phyloP scores from a whole-genome alignment of 768 basidiomycete genomes.

The Rhizopogon sp. region DNA sequence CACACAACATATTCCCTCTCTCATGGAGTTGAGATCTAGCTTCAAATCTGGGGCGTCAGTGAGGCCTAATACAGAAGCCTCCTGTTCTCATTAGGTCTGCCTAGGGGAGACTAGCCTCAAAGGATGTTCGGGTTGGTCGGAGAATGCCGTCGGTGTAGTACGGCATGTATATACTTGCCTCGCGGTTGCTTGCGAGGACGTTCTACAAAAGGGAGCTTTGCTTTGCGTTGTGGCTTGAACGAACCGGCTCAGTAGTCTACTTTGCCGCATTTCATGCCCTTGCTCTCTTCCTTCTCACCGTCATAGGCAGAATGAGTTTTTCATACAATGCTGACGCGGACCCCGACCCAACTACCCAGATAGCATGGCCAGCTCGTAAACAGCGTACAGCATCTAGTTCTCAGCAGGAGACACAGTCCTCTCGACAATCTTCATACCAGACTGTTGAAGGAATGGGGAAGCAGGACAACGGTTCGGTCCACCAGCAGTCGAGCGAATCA shows the following conservation, averaged over 20 bases:
- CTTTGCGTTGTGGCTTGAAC: background rate
- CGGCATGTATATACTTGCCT: background rate
- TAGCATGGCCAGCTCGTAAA: constrained; percentile 60
- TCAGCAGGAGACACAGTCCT: constrained; percentile 18
- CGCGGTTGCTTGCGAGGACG: no score
- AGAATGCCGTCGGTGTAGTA: constrained; percentile 16
- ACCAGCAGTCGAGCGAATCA: constrained; percentile 14
- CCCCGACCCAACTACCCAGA: constrained; percentile 76
- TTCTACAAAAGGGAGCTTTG: constrained; percentile 13
- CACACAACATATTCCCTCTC: background rate
- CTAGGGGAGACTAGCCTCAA: no score
- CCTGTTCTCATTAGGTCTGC: no score
- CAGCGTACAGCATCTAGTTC: constrained; percentile 21
- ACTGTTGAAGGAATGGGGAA: constrained; percentile 29
- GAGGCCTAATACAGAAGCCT: no score
- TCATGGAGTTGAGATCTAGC: background rate
- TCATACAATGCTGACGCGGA: constrained; percentile 47
- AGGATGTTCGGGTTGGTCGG: constrained; percentile 8
- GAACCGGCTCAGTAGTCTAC: background rate
- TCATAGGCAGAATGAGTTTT: constrained; percentile 48
- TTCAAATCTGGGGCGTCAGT: background rate
- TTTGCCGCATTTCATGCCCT: constrained; percentile 3
- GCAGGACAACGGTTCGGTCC: background rate
- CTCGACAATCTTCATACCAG: constrained; percentile 22
- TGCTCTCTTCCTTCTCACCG: background rate